Conservation (phyloP, 768 basidiomycete species). For the Dioszegia aurantiaca region DNA sequence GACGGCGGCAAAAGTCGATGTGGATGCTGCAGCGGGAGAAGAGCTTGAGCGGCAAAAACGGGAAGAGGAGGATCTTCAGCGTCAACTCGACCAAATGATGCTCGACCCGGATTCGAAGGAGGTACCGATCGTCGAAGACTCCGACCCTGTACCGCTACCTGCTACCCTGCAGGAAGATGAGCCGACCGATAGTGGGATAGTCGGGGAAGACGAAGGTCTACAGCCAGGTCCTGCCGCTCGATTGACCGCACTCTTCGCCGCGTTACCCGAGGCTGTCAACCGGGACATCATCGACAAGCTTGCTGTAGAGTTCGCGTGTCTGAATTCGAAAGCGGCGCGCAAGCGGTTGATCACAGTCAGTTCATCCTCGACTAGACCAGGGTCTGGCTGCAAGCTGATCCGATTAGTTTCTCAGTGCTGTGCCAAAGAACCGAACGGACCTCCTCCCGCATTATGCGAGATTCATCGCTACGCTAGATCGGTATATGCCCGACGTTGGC, state of each 20-base stretch:
- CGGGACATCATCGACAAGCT: slow-evolving; percentile 84
- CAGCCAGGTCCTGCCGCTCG: slow-evolving; percentile 86
- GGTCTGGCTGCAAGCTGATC: not conserved
- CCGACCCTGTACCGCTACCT: not conserved
- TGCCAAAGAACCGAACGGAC: slow-evolving; percentile 83
- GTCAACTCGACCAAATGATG: slow-evolving; percentile 69
- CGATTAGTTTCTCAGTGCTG: slow-evolving; percentile 61
- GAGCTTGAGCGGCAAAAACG: slow-evolving; percentile 53
- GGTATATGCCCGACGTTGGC: slow-evolving; percentile 92
- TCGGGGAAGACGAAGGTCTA: slow-evolving; percentile 59
- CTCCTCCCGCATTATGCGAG: slow-evolving; percentile 89
- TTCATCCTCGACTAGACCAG: not conserved
- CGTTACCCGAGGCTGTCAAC: slow-evolving; percentile 92
- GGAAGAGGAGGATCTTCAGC: slow-evolving; percentile 64
- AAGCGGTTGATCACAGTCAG: slow-evolving; percentile 81
- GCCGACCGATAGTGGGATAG: slow-evolving; percentile 6
- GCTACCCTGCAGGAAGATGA: slow-evolving; percentile 12
- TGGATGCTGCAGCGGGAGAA: slow-evolving; percentile 13
- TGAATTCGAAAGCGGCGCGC: slow-evolving; percentile 94
- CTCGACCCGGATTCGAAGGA: slow-evolving; percentile 49
- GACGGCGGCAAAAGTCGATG: not conserved
- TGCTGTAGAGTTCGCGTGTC: slow-evolving; percentile 90
- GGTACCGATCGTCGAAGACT: not conserved
- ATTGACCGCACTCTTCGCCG: slow-evolving; percentile 80
- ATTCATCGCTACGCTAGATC: slow-evolving; percentile 79